phyloP scores from a whole-genome alignment of 2,329 filamentous ascomycete genomes.

The Ascochyta clinopodiicola region DNA sequence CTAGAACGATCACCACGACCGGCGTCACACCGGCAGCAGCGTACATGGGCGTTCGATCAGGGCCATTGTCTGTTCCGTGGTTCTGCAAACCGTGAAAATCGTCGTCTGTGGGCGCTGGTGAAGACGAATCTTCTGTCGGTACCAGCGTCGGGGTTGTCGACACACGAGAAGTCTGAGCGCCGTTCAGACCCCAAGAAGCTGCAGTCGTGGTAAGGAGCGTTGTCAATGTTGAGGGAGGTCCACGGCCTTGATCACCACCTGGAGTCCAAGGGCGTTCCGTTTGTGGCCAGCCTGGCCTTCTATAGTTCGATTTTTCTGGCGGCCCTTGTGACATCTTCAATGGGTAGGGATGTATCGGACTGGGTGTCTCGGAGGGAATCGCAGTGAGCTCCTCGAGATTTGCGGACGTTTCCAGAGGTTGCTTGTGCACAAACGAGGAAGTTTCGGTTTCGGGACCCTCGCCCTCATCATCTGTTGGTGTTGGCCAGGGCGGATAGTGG shows the following conservation, averaged over 20 bases:
- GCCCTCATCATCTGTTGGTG: constrained; percentile 15
- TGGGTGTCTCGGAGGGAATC: background rate
- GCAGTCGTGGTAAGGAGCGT: background rate
- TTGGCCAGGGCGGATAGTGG: constrained; percentile 3
- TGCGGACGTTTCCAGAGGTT: background rate
- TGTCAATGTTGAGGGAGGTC: background rate
- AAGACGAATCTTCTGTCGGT: background rate
- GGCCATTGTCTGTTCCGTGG: constrained; percentile 9
- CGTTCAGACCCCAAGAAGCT: background rate
- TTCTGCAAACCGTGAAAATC: background rate
- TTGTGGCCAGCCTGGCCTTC: background rate
- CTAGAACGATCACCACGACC: constrained; percentile 36
- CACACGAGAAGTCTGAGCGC: background rate
- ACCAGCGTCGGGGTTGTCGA: constrained; percentile 1
- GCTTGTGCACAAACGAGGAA: background rate
- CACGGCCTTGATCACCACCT: background rate
- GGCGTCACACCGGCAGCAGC: constrained; percentile 35
- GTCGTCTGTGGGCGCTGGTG: constrained; percentile 6
- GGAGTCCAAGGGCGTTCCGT: background rate
- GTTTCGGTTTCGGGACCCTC: constrained; percentile 7
- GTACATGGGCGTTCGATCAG: constrained; percentile 25
- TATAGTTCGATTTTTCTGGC: background rate
- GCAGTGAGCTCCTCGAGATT: background rate
- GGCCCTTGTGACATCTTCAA: background rate
- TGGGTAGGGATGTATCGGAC: background rate